Base-by-base conservation (phyloP, 768 basidiomycete genomes). In the Trametes sanguinea region DNA sequence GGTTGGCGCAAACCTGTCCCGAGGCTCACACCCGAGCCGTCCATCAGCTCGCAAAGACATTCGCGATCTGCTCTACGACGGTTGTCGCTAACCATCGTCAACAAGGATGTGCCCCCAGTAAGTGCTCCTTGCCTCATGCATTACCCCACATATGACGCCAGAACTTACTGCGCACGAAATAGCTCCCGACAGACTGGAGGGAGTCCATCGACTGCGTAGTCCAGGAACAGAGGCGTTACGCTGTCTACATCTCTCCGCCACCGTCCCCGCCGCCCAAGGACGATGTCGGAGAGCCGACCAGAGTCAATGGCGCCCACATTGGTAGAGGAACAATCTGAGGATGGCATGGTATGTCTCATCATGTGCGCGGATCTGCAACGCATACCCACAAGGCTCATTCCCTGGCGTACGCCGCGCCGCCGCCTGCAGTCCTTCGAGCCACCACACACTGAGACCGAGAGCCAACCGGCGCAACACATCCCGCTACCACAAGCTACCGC, bases 1-100 rank as follows among this genome's bases (percentile, higher is more conserved):
- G 87, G 84, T 72, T 85, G 87, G 72, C 80, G 88, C 55, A 90
- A 90, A 71, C 89, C 89, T 35, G 87, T 83, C 43, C 89, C 89
- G 3, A 74, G 75, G 54, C 89, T 84, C 73, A 78, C 87, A 46
- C 88, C 88, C 37, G 87, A 88, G 11, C 84, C 87, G 5, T 83
- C 85, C 51, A 74, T 80, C 39, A 33, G 35, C 72, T 72, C 8
- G 70, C 72, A 27, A 4, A 46, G 42, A 22, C 57, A 56, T 14
- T 44, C 60, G 29, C 46, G 60, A 17, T 27, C 57, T 9, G 57
- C 46, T 32, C 37, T 62, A 8, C 61, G 37, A 52, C 53, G 61
- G 11, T 59, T 63, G 9, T 67, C 65, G 37, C 43, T 63, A 11
- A 40, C 60, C 17, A 75, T 72, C 48, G 29, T 65, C 22, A 57